Percentiles rank a stretch among this genome's conserved stretches.
Conservation (phyloP, 192 early-diverging fungal genomes). For the Entophlyctis luteolus region DNA sequence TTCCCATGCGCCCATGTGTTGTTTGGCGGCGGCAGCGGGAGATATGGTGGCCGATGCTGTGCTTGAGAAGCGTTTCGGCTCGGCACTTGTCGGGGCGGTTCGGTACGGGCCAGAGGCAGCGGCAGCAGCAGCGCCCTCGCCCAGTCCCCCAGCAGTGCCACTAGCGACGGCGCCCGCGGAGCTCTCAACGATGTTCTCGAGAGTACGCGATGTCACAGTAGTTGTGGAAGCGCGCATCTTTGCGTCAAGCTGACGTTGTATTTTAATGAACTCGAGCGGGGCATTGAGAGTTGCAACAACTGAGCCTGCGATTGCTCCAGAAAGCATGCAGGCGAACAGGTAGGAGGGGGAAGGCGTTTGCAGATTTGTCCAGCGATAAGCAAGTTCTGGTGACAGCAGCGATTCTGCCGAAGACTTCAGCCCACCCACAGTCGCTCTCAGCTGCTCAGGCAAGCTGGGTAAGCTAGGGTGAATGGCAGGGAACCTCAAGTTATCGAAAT, state of each 20-base stretch:
- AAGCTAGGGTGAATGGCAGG: neutral
- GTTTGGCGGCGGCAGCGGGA: neutral
- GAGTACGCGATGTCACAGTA: neutral
- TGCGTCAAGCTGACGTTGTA: constrained; percentile 38
- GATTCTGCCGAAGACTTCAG: neutral
- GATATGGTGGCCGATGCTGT: neutral
- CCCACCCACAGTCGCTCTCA: neutral
- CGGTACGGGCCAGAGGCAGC: neutral
- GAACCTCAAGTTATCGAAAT: neutral
- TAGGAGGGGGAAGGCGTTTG: constrained; percentile 1
- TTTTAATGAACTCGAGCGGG: constrained; percentile 55
- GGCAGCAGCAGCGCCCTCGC: constrained; percentile 30
- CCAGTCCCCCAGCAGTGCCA: constrained; percentile 36
- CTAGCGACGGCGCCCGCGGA: constrained; percentile 11
- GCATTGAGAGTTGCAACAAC: constrained; percentile 45
- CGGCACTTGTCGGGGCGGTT: neutral
- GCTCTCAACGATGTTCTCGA: constrained; percentile 23
- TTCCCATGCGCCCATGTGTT: constrained; percentile 7
- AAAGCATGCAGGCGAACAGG: constrained; percentile 10
- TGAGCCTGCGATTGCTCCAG: constrained; percentile 39
- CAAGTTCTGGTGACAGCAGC: neutral
- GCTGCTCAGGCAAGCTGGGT: neutral
- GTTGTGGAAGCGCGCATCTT: constrained; percentile 9
- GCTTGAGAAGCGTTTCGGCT: neutral
- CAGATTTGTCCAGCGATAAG: neutral